A percentile compares a stretch with the other conserved stretches of the same genome.
phyloP scores from a whole-genome alignment of 2,329 filamentous ascomycete species.

The Tolypocladium endophyticum region DNA sequence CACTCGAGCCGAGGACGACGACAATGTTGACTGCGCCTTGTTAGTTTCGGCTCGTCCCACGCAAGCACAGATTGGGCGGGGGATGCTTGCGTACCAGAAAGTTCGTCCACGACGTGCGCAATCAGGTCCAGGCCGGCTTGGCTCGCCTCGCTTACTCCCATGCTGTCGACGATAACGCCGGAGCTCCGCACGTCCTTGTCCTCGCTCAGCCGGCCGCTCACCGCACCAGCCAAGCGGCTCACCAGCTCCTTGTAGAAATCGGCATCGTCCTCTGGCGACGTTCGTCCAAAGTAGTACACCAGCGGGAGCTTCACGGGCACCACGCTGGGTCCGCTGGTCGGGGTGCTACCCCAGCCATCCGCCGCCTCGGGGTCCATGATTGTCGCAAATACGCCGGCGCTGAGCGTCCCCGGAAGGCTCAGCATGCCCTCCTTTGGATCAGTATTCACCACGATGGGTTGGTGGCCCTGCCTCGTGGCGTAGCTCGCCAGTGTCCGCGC shows the following conservation, averaged over 20 bases:
- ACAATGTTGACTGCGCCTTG: slow-evolving; percentile 61
- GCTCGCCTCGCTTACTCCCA: slow-evolving; percentile 56
- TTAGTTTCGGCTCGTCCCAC: slow-evolving; percentile 12
- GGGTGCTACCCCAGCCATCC: slow-evolving; percentile 80
- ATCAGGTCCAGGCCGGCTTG: slow-evolving; percentile 65
- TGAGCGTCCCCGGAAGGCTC: slow-evolving; percentile 69
- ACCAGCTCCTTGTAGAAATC: slow-evolving; percentile 64
- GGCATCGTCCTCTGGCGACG: slow-evolving; percentile 61
- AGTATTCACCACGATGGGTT: slow-evolving; percentile 75
- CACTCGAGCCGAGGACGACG: slow-evolving; percentile 70
- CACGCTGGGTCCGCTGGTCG: slow-evolving; percentile 78
- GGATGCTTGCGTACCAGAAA: slow-evolving; percentile 28
- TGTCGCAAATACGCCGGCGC: slow-evolving; percentile 75
- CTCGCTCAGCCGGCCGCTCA: slow-evolving; percentile 66
- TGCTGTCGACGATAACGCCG: slow-evolving; percentile 80
- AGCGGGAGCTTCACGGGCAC: slow-evolving; percentile 87
- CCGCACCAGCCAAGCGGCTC: slow-evolving; percentile 67
- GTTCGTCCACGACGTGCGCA: slow-evolving; percentile 58
- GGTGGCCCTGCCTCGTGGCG: slow-evolving; percentile 60
- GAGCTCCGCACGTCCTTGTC: slow-evolving; percentile 60
- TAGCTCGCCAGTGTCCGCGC: slow-evolving; percentile 70
- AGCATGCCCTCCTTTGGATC: slow-evolving; percentile 75
- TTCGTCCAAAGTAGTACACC: slow-evolving; percentile 77
- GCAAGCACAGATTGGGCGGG: neutral
- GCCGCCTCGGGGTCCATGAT: slow-evolving; percentile 73